Base-by-base conservation (phyloP, 2,329 filamentous ascomycete genomes). In the Aureobasidium sp. region DNA sequence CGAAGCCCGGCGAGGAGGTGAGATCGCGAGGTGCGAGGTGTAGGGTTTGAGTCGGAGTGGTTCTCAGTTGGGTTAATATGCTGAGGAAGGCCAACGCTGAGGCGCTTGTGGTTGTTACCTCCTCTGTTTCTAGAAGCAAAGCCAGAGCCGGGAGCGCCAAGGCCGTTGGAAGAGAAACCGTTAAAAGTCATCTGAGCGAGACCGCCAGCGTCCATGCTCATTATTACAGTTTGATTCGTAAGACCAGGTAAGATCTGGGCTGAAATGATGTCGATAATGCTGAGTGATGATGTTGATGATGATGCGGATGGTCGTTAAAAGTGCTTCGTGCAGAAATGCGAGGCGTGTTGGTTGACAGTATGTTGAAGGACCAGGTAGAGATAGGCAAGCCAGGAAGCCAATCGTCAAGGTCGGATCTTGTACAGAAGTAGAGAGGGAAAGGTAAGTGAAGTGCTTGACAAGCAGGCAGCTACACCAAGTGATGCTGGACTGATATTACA, bases 101-200 rank as follows among this genome's bases (percentile, higher is more conserved):
- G 84, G 68, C 92, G 91, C 81, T 97, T 97, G 77, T 96, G 88
- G 74, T 90, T 88, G 65, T 90, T 88, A 66, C 48, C 48, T 71
- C 90, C 85, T 67, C 90, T 89, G 72, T 95, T 90, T 69, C 94
- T 88, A 70, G 92, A 93, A 66, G 90, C 91, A 72, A 96, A 89
- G 71, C 92, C 90, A 67, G 88, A 85, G 65, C 85, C 81, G 59
- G 92, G 88, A 78, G 90, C 85, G 72, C 87, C 85, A 70, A 96
- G 82, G 70, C 85, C 87, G 73, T 84, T 81, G 75, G 88, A 82
- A 75, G 83, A 79, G 76, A 89, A 89, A 61, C 66, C 67, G 82
- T 87, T 90, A 82, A 91, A 93, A 81, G 91, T 90, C 93, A 97
- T 97, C 84, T 95, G 92, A 94, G 92, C 88, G 82, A 96, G 90